Evolutionary conservation across 1,284 basidiomycete genomes (phyloP), one percentile per base, ranked within the genome.

Genomic region (Papiliotrema flavescens): DNA sequence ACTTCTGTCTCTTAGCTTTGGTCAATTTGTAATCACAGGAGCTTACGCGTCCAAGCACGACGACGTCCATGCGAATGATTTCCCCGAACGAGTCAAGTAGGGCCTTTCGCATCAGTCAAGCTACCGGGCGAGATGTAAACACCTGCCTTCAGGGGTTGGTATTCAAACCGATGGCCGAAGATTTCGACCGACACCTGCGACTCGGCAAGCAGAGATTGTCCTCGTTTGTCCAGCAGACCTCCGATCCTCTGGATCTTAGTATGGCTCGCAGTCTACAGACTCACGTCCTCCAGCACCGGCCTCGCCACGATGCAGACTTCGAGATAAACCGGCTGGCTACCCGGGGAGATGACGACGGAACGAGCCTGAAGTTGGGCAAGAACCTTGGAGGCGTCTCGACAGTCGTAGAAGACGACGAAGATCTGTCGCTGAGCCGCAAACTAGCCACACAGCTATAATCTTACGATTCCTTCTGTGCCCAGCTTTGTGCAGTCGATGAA

Each of bases 341-440:
- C 50, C 11, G 32, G 36, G 1, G 46, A 17, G 49, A 75, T 56
- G 22, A 43, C 15, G 19, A 69, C 54, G 4, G 57, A 42, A 24
- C 47, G 50, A 11, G 19, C 17, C 7, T 54, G 59, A 11, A 76
- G 57, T 19, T 51, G 42, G 2, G 62, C 23, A 42, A 60, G 62
- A 0, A 74, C 57, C 46, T 62, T 66, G 26, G 46, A 5, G 1
- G 71, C 64, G 32, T 73, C 54, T 14, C 74, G 65, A 7, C 67
- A 53, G 60, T 76, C 74, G 45, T 62, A 63, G 59, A 74, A 74
- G 32, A 55, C 59, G 2, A 70, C 56, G 13, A 74, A 56, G 22
- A 74, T 55, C 73, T 75, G 37, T n/a, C 13, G 15, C 23, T 41
- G 42, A 39, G 32, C 23, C 32, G 19, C 32, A 20, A 6, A 51